Conservation (phyloP, 2,329 filamentous ascomycete genomes). For the Talaromyces sp. region DNA sequence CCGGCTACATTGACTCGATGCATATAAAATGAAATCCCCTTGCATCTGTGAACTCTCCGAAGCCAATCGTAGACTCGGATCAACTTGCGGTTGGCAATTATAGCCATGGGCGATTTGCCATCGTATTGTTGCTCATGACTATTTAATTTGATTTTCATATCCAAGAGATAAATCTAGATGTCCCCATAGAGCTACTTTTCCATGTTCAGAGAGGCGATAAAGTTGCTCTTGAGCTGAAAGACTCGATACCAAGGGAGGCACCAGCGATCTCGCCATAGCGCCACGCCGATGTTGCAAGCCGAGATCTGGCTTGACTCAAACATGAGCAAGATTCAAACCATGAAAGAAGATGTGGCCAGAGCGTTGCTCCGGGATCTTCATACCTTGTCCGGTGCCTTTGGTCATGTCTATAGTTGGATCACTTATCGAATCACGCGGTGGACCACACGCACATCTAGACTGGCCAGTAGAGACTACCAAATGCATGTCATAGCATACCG, state of each 20-base stretch:
- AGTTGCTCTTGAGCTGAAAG: neutral
- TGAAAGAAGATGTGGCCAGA: slow-evolving; percentile 14
- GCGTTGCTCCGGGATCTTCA: neutral
- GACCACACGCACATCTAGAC: slow-evolving; percentile 9
- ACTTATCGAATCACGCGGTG: slow-evolving; percentile 10
- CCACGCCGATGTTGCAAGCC: neutral
- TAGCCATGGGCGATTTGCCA: slow-evolving; percentile 11
- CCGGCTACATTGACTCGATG: slow-evolving; percentile 27
- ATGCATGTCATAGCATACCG: slow-evolving; percentile 3
- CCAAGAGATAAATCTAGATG: neutral
- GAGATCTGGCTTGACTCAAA: slow-evolving; percentile 7
- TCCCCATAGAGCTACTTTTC: neutral
- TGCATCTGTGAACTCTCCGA: slow-evolving; percentile 35
- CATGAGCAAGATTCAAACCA: neutral
- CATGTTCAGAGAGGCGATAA: neutral
- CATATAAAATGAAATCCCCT: slow-evolving; percentile 31
- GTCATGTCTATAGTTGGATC: neutral
- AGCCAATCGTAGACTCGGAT: slow-evolving; percentile 25
- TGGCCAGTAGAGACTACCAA: neutral
- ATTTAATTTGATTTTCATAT: neutral
- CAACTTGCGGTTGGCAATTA: slow-evolving; percentile 2
- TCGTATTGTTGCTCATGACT: neutral
- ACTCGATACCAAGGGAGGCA: neutral
- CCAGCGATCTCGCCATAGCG: slow-evolving; percentile 8
- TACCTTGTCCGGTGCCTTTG: neutral